phyloP scores from a whole-genome alignment of 2,329 filamentous ascomycete genomes.

The Cladosporium austrohemisphaericum region DNA sequence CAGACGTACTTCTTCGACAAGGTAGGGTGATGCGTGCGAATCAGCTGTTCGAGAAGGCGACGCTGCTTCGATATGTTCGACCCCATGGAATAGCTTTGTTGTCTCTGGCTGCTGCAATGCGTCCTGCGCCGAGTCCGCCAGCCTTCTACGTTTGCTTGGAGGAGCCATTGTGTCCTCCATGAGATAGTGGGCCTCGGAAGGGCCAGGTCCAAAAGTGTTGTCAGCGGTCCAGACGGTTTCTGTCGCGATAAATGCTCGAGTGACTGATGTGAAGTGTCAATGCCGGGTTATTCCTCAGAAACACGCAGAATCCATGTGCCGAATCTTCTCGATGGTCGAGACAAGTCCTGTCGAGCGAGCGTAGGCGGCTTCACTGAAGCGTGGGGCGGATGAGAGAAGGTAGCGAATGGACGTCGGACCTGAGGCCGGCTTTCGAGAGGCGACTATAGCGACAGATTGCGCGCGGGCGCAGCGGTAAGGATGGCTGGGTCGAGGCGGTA shows the following conservation, averaged over 20 bases:
- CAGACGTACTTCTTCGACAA: conserved; percentile 23
- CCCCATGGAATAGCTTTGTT: conserved; percentile 16
- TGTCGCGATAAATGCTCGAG: background rate
- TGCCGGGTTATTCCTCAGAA: background rate
- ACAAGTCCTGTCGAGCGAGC: conserved; percentile 16
- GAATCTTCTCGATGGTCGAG: background rate
- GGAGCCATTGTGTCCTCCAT: conserved; percentile 29
- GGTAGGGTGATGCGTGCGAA: conserved; percentile 18
- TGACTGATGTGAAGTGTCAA: background rate
- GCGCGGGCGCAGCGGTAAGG: background rate
- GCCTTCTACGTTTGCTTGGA: conserved; percentile 27
- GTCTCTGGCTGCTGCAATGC: conserved; percentile 12
- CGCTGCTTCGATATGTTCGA: conserved; percentile 15
- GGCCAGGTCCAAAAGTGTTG: background rate
- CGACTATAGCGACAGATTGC: conserved; percentile 6
- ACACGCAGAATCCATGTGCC: background rate
- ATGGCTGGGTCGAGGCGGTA: no score
- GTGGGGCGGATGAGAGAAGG: conserved; percentile 18
- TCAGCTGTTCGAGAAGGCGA: background rate
- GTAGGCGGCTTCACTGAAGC: conserved; percentile 26
- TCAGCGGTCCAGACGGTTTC: background rate
- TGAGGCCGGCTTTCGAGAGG: conserved; percentile 24
- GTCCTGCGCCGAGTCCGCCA: conserved; percentile 17
- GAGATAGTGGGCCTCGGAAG: conserved; percentile 2
- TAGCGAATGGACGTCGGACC: conserved; percentile 32